Percentiles rank a stretch among this genome's conserved stretches.
Evolutionary conservation across 2,329 filamentous ascomycete species (phyloP).

Genomic region (Fusarium fujikuroi): DNA sequence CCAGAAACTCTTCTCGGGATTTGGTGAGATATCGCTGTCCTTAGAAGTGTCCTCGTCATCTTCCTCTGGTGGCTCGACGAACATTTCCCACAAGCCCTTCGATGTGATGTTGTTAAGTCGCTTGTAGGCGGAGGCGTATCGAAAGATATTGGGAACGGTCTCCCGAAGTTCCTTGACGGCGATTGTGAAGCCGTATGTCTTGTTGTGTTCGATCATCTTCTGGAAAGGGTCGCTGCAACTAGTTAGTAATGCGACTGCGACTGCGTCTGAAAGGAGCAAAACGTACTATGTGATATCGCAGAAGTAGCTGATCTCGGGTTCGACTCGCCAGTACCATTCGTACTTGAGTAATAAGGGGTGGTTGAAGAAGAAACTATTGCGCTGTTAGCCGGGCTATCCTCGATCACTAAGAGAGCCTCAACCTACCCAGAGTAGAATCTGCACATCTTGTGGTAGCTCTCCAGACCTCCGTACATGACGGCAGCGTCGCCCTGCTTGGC

Average conservation of each 20-base stretch:
- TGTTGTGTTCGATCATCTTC: constrained; percentile 92
- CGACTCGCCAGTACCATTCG: constrained; percentile 99
- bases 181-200: constrained; percentile 99
- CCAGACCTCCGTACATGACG: constrained; percentile 99
- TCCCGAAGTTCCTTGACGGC: constrained; percentile 98
- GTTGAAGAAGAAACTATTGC: constrained; percentile 88
- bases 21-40: constrained; percentile 73
- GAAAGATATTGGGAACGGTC: constrained; percentile 98
- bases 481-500: constrained; percentile 95
- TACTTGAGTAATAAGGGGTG: constrained; percentile 95
- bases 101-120: constrained; percentile 89
- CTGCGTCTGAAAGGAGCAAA: neutral
- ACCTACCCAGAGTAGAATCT: constrained; percentile 96
- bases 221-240: constrained; percentile 84
- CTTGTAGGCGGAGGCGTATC: constrained; percentile 98
- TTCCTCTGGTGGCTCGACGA: constrained; percentile 79
- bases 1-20: constrained; percentile 79
- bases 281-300: constrained; percentile 97
- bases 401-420: neutral
- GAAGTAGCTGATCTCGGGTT: constrained; percentile 99
- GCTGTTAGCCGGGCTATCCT: constrained; percentile 35
- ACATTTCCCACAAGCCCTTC: constrained; percentile 98
- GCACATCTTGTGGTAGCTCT: constrained; percentile 99
- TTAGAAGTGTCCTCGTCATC: constrained; percentile 71
- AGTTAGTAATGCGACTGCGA: constrained; percentile 18